These are phyloP conservation scores for Penicillium sp. DNA, from an alignment of 2,329 filamentous ascomycete genomes.

Conservation along the genomic window DNA sequence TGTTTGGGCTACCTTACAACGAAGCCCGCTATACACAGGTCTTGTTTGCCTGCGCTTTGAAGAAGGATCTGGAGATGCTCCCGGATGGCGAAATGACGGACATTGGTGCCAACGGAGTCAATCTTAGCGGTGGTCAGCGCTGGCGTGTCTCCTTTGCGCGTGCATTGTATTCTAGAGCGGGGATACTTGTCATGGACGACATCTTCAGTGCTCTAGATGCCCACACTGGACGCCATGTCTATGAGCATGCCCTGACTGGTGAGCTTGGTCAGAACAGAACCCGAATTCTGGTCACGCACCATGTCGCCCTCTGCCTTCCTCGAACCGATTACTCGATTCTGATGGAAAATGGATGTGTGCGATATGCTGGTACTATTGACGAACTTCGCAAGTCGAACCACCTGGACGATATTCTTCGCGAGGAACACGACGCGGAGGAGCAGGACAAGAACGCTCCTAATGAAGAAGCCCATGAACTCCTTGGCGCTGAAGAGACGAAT, in stretches of 20 bases:
- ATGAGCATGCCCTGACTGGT: slow-evolving; percentile 71
- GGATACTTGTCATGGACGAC: slow-evolving; percentile 75
- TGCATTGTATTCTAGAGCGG: slow-evolving; percentile 74
- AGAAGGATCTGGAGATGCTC: slow-evolving; percentile 73
- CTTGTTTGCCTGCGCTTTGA: slow-evolving; percentile 67
- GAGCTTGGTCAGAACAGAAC: slow-evolving; percentile 68
- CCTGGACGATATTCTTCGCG: slow-evolving; percentile 43
- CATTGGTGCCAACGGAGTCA: slow-evolving; percentile 80
- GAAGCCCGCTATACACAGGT: slow-evolving; percentile 68
- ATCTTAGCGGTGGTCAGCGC: slow-evolving; percentile 77
- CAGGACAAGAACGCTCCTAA: slow-evolving; percentile 23
- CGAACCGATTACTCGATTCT: slow-evolving; percentile 72
- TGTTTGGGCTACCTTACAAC: slow-evolving; percentile 71
- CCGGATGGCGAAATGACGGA: slow-evolving; percentile 74
- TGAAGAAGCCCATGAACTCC: slow-evolving; percentile 12
- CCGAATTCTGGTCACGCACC: slow-evolving; percentile 75
- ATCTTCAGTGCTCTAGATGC: slow-evolving; percentile 80
- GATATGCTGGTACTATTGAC: slow-evolving; percentile 62
- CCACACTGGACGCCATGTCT: slow-evolving; percentile 75
- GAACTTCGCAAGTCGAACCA: slow-evolving; percentile 50
- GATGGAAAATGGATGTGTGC: slow-evolving; percentile 65
- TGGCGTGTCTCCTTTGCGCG: slow-evolving; percentile 78
- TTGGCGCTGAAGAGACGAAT: slow-evolving; percentile 15
- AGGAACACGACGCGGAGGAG: slow-evolving; percentile 45
- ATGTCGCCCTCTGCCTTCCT: slow-evolving; percentile 68